These are phyloP conservation scores for Cylindrotheca fusiformis DNA, from an alignment of 108 stramenopile species.

Conservation along the genomic window DNA sequence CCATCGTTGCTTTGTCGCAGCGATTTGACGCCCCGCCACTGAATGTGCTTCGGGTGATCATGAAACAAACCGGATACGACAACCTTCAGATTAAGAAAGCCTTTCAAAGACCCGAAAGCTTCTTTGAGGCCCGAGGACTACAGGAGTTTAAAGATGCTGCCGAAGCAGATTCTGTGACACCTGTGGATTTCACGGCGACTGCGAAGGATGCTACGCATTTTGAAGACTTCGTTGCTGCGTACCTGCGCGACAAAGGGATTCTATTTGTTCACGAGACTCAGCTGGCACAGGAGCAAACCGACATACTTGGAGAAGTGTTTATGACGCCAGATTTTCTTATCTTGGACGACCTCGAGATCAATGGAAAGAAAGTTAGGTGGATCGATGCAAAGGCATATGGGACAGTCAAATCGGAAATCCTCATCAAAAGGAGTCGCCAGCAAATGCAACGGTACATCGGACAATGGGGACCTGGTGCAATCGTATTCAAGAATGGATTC, in stretches of 20 bases:
- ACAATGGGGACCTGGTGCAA: slow-evolving; percentile 15
- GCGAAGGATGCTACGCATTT: slow-evolving; percentile 3
- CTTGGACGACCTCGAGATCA: slow-evolving; percentile 10
- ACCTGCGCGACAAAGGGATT: slow-evolving; percentile 5
- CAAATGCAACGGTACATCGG: slow-evolving; percentile 10
- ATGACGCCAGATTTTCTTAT: slow-evolving; percentile 17
- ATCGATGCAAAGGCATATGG: slow-evolving; percentile 19
- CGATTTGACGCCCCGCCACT: slow-evolving; percentile 10
- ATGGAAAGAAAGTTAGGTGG: slow-evolving; percentile 4
- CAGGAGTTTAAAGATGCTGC: slow-evolving; percentile 8
- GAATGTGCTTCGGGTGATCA: slow-evolving; percentile 3
- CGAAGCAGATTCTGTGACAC: slow-evolving; percentile 6
- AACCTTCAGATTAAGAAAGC: no score
- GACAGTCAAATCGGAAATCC: not conserved
- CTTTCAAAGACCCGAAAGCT: slow-evolving; percentile 3
- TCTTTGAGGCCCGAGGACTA: slow-evolving; percentile 2
- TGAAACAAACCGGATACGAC: not conserved
- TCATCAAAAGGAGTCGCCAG: not conserved
- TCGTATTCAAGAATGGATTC: slow-evolving; percentile 17
- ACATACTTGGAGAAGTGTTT: slow-evolving; percentile 9
- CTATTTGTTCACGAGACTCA: slow-evolving; percentile 11
- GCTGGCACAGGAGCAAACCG: slow-evolving; percentile 9
- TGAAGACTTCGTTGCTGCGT: slow-evolving; percentile 5
- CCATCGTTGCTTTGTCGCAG: slow-evolving; percentile 3
- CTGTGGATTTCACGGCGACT: slow-evolving; percentile 3